Evolutionary conservation across 495 filamentous ascomycete species (phyloP).

Genomic region (Beverwykella pulmonaria): DNA sequence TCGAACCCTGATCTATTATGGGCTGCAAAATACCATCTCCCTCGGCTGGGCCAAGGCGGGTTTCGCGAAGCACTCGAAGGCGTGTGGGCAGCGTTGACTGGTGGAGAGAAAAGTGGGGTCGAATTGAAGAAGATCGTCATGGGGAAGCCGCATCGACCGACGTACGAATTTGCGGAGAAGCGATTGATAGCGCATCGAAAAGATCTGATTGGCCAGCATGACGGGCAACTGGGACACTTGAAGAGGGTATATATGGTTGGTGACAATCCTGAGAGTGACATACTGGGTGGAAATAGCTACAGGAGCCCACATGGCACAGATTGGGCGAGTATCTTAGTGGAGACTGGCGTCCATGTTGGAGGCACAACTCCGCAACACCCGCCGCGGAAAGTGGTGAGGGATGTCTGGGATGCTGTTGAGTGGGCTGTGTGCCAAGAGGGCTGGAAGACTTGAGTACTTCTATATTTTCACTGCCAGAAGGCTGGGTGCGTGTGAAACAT

Average conservation of each 20-base stretch:
- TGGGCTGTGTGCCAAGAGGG: conserved; percentile 58
- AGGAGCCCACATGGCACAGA: conserved; percentile 63
- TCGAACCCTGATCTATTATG: conserved; percentile 89
- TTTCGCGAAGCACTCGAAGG: conserved; percentile 83
- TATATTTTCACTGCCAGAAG: not conserved
- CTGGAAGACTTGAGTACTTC: conserved; percentile 4
- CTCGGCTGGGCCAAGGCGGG: conserved; percentile 88
- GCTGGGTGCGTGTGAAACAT: not conserved
- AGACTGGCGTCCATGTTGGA: conserved; percentile 75
- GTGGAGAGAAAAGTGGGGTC: conserved; percentile 56
- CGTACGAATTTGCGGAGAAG: conserved; percentile 82
- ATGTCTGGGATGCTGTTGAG: conserved; percentile 68
- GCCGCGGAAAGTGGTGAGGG: conserved; percentile 64
- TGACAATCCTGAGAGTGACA: conserved; percentile 92
- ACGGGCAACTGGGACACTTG: conserved; percentile 51
- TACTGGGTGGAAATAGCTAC: conserved; percentile 83
- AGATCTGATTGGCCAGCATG: conserved; percentile 44
- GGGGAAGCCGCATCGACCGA: conserved; percentile 77
- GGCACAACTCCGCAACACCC: conserved; percentile 57
- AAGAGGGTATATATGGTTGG: conserved; percentile 92
- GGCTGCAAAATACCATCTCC: conserved; percentile 79
- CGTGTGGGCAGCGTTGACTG: conserved; percentile 72
- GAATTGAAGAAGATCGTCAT: conserved; percentile 68
- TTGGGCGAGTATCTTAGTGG: conserved; percentile 82
- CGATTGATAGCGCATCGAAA: conserved; percentile 65